phyloP scores from a whole-genome alignment of 257 asterid species.

The Mitragyna speciosa region DNA sequence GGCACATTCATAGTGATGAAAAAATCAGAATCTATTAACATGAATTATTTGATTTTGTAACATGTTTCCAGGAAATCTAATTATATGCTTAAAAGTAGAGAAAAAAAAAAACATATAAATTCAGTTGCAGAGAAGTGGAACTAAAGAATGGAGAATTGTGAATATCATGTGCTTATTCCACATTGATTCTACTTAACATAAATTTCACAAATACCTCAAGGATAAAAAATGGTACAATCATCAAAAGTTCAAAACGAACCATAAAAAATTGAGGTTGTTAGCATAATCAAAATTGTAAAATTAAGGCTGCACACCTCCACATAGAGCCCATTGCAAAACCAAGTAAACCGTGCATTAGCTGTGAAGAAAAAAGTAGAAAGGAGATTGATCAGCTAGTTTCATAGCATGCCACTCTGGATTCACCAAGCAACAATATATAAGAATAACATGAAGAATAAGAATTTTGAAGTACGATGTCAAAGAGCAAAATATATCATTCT shows the following conservation, averaged over 20 bases:
- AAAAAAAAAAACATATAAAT: not conserved
- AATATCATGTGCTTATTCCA: not conserved
- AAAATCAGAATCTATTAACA: not conserved
- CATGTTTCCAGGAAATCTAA: not conserved
- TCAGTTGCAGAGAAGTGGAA: not conserved
- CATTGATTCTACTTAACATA: not conserved
- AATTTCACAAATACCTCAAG: not conserved
- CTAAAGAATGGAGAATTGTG: not conserved
- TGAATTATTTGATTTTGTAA: not conserved
- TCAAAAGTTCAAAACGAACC: not conserved
- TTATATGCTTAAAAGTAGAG: not conserved
- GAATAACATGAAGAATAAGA: not conserved
- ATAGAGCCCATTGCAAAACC: conserved; percentile 84
- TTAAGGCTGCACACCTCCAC: conserved; percentile 70
- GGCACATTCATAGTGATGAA: not conserved
- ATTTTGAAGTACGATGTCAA: too few relatives aligned
- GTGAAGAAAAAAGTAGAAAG: conserved; percentile 19
- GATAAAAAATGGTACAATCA: not conserved
- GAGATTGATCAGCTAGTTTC: conserved; percentile 9
- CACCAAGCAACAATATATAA: not conserved
- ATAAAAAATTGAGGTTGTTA: not conserved
- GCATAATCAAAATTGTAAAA: not conserved
- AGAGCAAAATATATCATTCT: not conserved
- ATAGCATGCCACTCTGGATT: not conserved
- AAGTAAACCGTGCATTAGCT: conserved; percentile 89